These are phyloP conservation scores for Ampelomyces quisqualis DNA, from an alignment of 2,329 filamentous ascomycete genomes.

Conservation along the genomic window DNA sequence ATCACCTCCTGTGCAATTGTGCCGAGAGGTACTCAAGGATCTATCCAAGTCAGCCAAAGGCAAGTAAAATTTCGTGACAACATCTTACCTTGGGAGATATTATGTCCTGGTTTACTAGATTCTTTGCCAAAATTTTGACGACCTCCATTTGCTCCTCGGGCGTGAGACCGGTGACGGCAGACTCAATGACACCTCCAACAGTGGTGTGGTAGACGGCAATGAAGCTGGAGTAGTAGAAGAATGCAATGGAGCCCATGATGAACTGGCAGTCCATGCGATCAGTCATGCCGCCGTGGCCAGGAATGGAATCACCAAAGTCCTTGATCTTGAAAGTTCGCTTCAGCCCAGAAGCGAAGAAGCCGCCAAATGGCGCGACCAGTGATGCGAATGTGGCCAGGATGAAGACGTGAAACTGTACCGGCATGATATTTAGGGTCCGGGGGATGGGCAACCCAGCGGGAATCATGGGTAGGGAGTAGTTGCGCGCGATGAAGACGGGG, in stretches of 20 bases:
- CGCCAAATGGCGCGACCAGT: slow-evolving; percentile 93
- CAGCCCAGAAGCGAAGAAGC: slow-evolving; percentile 95
- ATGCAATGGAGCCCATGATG: slow-evolving; percentile 98
- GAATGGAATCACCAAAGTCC: slow-evolving; percentile 98
- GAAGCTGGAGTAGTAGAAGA: slow-evolving; percentile 98
- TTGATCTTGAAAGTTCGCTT: slow-evolving; percentile 99
- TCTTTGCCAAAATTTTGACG: slow-evolving; percentile 62
- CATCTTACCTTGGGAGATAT: slow-evolving; percentile 55
- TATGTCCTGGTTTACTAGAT: slow-evolving; percentile 63
- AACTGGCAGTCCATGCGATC: slow-evolving; percentile 99
- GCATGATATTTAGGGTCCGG: slow-evolving; percentile 73
- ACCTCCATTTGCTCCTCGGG: slow-evolving; percentile 87
- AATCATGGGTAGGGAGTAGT: slow-evolving; percentile 65
- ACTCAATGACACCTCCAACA: slow-evolving; percentile 85
- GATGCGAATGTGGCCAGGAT: slow-evolving; percentile 91
- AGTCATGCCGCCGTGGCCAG: slow-evolving; percentile 95
- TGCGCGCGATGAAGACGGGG: slow-evolving; percentile 80
- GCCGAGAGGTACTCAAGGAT: slow-evolving; percentile 29
- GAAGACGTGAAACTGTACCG: slow-evolving; percentile 92
- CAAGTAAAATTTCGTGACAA: background rate
- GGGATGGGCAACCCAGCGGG: slow-evolving; percentile 56
- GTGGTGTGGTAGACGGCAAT: slow-evolving; percentile 85
- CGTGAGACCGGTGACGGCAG: slow-evolving; percentile 83
- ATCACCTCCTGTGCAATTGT: slow-evolving; percentile 27
- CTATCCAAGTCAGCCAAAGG: slow-evolving; percentile 9